phyloP scores from a whole-genome alignment of 106 monocot species.

The Acanthochlamys bracteata region DNA sequence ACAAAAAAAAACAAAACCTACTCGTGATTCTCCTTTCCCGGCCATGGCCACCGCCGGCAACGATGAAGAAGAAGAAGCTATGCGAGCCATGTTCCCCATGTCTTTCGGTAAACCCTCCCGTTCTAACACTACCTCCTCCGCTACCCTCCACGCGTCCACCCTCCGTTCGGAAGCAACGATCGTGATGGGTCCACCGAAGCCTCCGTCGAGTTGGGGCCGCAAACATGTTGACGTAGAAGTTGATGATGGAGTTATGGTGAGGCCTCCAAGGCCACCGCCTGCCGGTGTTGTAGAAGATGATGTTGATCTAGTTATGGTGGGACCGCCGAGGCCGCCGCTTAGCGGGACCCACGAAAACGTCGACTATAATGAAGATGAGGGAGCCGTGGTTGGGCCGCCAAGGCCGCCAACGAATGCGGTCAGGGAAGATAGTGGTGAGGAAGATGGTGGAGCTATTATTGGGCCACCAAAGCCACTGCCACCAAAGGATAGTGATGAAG shows the following conservation, averaged over 20 bases:
- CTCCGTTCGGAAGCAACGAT: constrained; percentile 16
- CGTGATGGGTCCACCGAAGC: no score
- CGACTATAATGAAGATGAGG: constrained; percentile 13
- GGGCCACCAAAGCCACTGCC: constrained; percentile 35
- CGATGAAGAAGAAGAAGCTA: constrained; percentile 33
- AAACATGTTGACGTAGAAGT: neutral
- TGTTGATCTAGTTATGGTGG: neutral
- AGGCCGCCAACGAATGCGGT: constrained; percentile 6
- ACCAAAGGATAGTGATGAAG: neutral
- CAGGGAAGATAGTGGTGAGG: constrained; percentile 14
- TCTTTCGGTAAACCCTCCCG: constrained; percentile 61
- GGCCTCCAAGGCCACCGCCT: neutral
- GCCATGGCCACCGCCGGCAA: no score
- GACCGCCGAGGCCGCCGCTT: no score
- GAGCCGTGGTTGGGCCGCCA: constrained; percentile 18
- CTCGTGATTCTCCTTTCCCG: no score
- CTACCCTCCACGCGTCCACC: constrained; percentile 37
- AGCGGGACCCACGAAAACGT: neutral
- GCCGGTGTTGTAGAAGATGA: neutral
- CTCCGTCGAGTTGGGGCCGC: neutral
- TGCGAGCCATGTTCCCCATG: constrained; percentile 55
- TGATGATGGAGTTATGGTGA: neutral
- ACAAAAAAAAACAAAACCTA: no score
- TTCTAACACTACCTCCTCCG: constrained; percentile 7
- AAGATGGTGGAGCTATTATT: constrained; percentile 24